Evolutionary conservation across 352 stramenopile species (phyloP).

Genomic region (Peronospora tabacina): DNA sequence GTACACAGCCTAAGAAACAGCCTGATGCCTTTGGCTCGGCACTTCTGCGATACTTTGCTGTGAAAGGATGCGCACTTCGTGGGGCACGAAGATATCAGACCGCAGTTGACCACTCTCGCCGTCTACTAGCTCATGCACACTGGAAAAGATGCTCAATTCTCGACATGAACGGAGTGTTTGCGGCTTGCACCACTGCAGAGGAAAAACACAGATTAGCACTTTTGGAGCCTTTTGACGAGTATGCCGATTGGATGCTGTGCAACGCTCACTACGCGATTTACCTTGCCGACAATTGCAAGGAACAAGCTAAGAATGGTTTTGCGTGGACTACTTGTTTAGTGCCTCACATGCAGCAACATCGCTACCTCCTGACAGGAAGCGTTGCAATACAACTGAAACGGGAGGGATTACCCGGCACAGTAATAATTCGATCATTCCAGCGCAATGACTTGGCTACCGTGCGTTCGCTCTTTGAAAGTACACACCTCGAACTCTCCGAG

Average conservation of each 20-base stretch:
- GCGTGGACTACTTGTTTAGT: conserved; percentile 31
- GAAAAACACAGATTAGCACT: conserved; percentile 41
- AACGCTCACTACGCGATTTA: conserved; percentile 66
- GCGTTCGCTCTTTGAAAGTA: conserved; percentile 52
- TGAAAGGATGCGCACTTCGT: conserved; percentile 62
- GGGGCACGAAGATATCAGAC: conserved; percentile 32
- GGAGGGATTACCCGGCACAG: not conserved
- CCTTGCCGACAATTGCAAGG: conserved; percentile 31
- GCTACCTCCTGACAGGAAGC: conserved; percentile 20
- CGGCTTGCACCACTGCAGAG: conserved; percentile 22
- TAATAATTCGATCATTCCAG: conserved; percentile 49
- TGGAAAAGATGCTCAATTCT: conserved; percentile 44
- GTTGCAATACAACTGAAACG: not conserved
- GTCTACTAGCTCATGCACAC: conserved; percentile 22
- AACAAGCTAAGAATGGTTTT: conserved; percentile 4
- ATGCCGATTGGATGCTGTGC: conserved; percentile 50
- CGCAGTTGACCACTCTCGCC: conserved; percentile 32
- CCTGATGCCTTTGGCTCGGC: conserved; percentile 37
- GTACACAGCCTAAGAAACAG: conserved; percentile 6
- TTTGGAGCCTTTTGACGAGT: conserved; percentile 67
- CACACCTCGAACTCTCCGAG: conserved; percentile 44
- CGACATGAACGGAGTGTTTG: conserved; percentile 63
- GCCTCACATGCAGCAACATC: conserved; percentile 10
- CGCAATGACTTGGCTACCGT: conserved; percentile 33
- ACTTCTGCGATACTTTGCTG: conserved; percentile 53